Evolutionary conservation across 192 early-diverging fungal species (phyloP), one percentile per base, ranked within the genome.

Genomic region (Diversispora eburnea): DNA sequence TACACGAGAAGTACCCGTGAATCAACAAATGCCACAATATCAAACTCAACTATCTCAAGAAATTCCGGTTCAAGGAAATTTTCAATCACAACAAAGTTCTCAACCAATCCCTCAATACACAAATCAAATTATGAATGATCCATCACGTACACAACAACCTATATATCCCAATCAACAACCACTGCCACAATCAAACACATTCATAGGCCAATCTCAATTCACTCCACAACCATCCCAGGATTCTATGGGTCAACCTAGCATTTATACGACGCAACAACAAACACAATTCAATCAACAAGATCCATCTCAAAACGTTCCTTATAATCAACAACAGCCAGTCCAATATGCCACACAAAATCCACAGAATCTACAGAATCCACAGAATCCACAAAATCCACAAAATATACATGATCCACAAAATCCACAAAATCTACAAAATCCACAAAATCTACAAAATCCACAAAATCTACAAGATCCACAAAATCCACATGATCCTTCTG

Each of bases 271-370:
- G 61, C 66, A 41, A 17, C 77, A 59, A 7, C 33, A 67, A 15
- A 77, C 82, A 62, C 68, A 71, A 47, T 71, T 73, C 25, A 19
- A 54, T 45, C 78, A 79, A 49, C 84, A 73, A 41, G 76, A 74
- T 48, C 74, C 17, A 6, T 76, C 74, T 45, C 81, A 79, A 56
- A 79, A 67, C 4, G 62, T 73, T 13, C 70, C 25, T 33, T 33
- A 33, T 33, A 33, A 33, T 33, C 25, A 33, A 33, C 25, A 33
- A 33, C 25, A 33, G 25, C 25, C 25, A 33, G 25, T 33, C 25
- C 25, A 33, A 33, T 33, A 33, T 33, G 25, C 25, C 25, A 33
- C 25, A 33, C 25, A 33, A 33, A 33, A 33, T 33, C 25, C 25
- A 33, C 25, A 33, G 25, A 33, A 33, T 33, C 25, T 2, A 33